Base-by-base conservation (phyloP, 148 eudicot species). In the Rhododendron griersonianum region DNA sequence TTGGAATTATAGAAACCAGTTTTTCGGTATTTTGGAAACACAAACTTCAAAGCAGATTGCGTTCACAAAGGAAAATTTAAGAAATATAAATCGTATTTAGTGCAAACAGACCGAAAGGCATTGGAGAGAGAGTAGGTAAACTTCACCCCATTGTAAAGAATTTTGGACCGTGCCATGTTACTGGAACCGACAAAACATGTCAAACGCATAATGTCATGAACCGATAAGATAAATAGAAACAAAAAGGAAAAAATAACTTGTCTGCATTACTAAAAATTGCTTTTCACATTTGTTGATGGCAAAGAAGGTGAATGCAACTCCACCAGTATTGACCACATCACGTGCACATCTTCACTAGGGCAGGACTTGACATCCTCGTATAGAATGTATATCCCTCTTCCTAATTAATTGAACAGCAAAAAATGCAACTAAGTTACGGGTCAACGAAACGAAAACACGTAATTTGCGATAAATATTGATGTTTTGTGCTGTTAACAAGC, bases 281-380 rank as follows among this genome's bases (percentile, higher is more conserved):
- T 37, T 80, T 87, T 83, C 88, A 91, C 83, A 90, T 86, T 86
- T 86, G 87, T 88, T n/a, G 89, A 81, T 1, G 7, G 91, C 78
- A 89, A 87, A 47, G 93, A 83, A 28, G 87, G 90, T 19, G 88
- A 81, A 84, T 93, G 93, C 16, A 95, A 91, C 79, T 95, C 95
- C 82, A 94, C 96, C 18, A 95, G 90, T 87, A 94, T 95, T 11
- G 96, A 94, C 98, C 98, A 95, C 30, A 95, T 89, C 13, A 93
- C 95, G 59, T 95, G 98, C 71, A 95, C 98, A 84, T 95, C 98
- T 90, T 95, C 96, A 39, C 91, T 94, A 45, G 92, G 95, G 85
- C 98, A 94, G 9, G 95, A 94, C 83, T 94, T 95, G 4, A 95
- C 96, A 86, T 95, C 98, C 65, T 95, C 96, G 45, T 95, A 95